A percentile compares a stretch with the other conserved stretches of the same genome.
phyloP scores from a whole-genome alignment of 345 rosid species.

The Eutrema japonicum region DNA sequence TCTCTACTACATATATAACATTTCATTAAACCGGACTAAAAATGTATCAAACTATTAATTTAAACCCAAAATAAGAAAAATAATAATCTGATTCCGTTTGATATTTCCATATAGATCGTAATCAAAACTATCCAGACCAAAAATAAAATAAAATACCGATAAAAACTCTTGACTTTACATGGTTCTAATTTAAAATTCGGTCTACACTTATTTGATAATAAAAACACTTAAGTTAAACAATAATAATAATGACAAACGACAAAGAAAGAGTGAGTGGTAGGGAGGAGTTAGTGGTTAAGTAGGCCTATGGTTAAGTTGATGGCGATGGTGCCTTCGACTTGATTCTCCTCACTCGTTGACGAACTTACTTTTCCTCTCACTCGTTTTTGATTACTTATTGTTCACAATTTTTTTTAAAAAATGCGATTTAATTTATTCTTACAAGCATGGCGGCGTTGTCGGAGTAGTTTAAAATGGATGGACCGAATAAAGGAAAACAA shows the following conservation, averaged over 20 bases:
- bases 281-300: slow-evolving; percentile 40
- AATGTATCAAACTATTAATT: not conserved
- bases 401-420: not conserved
- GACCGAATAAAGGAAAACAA: slow-evolving; percentile 17
- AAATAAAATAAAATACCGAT: no score
- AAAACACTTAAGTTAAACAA: not conserved
- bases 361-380: slow-evolving; percentile 17
- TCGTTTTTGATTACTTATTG: slow-evolving; percentile 17
- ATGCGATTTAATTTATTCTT: not conserved
- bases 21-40: not conserved
- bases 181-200: not conserved
- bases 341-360: slow-evolving; percentile 34
- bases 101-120: not conserved
- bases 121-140: not conserved
- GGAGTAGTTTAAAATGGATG: slow-evolving; percentile 14
- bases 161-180: not conserved
- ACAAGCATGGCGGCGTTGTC: slow-evolving; percentile 42
- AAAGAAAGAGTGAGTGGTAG: slow-evolving; percentile 47
- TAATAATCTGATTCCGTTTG: no score
- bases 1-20: not conserved
- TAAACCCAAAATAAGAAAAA: not conserved
- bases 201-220: slow-evolving; percentile 21
- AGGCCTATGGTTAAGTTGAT: slow-evolving; percentile 39
- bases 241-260: slow-evolving; percentile 23
- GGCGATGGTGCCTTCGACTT: slow-evolving; percentile 46